phyloP scores from a whole-genome alignment of 2,329 filamentous ascomycete species.

The Westerdykella sp. region DNA sequence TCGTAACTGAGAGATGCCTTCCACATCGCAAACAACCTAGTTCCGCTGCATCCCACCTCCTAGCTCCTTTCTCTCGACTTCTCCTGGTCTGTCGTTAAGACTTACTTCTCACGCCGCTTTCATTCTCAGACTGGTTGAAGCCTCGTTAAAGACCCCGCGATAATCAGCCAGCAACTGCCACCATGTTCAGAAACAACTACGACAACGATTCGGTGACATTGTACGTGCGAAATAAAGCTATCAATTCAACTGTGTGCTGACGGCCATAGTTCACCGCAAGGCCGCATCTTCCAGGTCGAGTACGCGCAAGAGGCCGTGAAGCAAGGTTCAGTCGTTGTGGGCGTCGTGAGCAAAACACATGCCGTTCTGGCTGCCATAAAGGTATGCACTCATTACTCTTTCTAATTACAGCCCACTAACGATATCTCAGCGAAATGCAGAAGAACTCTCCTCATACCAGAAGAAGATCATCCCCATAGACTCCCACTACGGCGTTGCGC shows the following conservation, averaged over 20 bases:
- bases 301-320: conserved; percentile 98
- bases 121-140: not conserved
- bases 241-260: conserved; percentile 6
- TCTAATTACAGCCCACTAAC: conserved; percentile 6
- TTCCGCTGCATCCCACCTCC: conserved; percentile 3
- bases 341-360: conserved; percentile 96
- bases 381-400: conserved; percentile 48
- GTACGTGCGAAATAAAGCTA: conserved; percentile 46
- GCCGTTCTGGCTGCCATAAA: conserved; percentile 93
- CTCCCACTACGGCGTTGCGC: conserved; percentile 89
- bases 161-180: conserved; percentile 27
- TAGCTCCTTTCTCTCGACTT: conserved; percentile 1
- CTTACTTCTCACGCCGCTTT: conserved; percentile 1
- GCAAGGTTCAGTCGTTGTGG: conserved; percentile 96
- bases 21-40: conserved; percentile 13
- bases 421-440: conserved; percentile 74
- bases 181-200: conserved; percentile 99
- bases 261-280: conserved; percentile 80
- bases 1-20: conserved; percentile 25
- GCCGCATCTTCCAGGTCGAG: conserved; percentile 98
- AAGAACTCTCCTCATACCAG: conserved; percentile 99
- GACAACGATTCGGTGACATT: conserved; percentile 99
- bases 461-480: conserved; percentile 98
- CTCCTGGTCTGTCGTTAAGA: not conserved
- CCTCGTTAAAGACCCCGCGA: not conserved